phyloP scores from a whole-genome alignment of 2,329 filamentous ascomycete species.

The Penicillium brevicompactum region DNA sequence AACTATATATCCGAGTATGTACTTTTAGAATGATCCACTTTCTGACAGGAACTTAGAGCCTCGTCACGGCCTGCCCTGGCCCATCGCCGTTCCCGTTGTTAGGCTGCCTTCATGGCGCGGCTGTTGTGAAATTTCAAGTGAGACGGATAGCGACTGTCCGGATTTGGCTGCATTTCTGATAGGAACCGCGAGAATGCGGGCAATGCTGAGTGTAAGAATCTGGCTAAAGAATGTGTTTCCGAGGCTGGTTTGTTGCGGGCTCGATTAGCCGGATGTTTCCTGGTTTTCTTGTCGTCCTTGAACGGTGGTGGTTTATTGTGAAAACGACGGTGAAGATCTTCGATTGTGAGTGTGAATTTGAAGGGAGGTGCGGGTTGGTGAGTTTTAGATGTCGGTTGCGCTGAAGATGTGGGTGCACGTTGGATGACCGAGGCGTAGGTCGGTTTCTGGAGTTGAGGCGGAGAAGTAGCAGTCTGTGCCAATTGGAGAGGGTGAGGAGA shows the following conservation, averaged over 20 bases:
- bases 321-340: no score
- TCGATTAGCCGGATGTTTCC: not conserved
- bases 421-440: no score
- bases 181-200: constrained; percentile 16
- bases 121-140: constrained; percentile 4
- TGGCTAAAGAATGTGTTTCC: constrained; percentile 13
- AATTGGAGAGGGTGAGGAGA: no score
- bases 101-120: not conserved
- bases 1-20: no score
- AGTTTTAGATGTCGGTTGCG: no score
- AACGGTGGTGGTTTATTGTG: not conserved
- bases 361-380: no score
- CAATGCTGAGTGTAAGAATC: constrained; percentile 13
- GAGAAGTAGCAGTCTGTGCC: no score
- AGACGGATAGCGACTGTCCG: constrained; percentile 10
- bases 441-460: no score
- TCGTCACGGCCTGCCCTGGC: not conserved
- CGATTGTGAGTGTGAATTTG: no score
- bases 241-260: constrained; percentile 6
- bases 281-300: constrained; percentile 2
- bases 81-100: not conserved
- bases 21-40: no score
- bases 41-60: constrained; percentile 1
- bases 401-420: no score
- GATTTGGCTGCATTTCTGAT: constrained; percentile 16